Conservation (phyloP, 192 early-diverging fungal genomes). For the Phlyctochytrium arcticum region DNA sequence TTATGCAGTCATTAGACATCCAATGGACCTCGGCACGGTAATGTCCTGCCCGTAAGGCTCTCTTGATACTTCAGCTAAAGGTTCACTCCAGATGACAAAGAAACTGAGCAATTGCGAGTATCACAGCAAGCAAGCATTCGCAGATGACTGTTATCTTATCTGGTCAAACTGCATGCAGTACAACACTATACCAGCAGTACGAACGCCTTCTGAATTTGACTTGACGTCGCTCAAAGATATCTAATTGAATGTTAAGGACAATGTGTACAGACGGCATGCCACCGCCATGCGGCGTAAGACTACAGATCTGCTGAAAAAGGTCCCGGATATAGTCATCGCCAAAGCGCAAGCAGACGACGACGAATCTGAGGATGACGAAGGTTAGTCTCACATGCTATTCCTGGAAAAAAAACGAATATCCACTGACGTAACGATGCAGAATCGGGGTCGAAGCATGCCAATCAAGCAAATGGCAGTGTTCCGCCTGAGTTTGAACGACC, state of each 20-base stretch:
- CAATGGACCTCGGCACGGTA: constrained; percentile 89
- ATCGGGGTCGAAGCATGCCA: no score
- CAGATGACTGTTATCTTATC: constrained; percentile 82
- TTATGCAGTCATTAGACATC: constrained; percentile 74
- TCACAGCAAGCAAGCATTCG: constrained; percentile 82
- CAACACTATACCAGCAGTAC: constrained; percentile 70
- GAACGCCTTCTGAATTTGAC: neutral
- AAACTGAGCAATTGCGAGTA: constrained; percentile 80
- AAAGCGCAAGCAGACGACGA: constrained; percentile 20
- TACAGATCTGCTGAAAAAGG: constrained; percentile 65
- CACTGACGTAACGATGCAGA: no score
- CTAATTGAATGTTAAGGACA: no score
- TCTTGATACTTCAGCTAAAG: neutral
- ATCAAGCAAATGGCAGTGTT: no score
- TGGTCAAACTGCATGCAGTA: constrained; percentile 89
- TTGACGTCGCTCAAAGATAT: no score
- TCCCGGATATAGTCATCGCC: constrained; percentile 78
- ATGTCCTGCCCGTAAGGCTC: neutral
- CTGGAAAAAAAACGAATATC: no score
- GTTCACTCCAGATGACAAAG: constrained; percentile 68
- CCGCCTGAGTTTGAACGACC: no score
- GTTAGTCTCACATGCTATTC: no score
- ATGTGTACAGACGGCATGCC: constrained; percentile 82
- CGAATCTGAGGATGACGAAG: constrained; percentile 22
- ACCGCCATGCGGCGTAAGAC: constrained; percentile 76